phyloP scores from a whole-genome alignment of 2,329 filamentous ascomycete genomes.

The Rutstroemia sydowiana region DNA sequence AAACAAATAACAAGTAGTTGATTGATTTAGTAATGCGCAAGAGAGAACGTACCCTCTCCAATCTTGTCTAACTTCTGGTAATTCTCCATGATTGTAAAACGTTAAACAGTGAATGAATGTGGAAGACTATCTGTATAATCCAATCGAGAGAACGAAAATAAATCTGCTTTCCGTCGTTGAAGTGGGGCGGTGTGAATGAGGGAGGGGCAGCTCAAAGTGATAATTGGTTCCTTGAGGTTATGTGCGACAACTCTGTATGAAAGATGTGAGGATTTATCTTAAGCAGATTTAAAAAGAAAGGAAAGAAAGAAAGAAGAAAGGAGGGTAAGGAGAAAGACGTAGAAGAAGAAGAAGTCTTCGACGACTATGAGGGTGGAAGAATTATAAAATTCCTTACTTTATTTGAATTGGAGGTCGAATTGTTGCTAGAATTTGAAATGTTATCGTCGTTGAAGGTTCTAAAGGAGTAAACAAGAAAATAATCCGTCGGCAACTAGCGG shows the following conservation, averaged over 20 bases:
- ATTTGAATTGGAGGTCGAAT: background rate
- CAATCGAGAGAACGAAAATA: constrained; percentile 14
- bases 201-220: constrained; percentile 18
- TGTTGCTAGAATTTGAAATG: background rate
- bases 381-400: background rate
- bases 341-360: background rate
- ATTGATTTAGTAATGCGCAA: background rate
- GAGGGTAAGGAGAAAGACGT: background rate
- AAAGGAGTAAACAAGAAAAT: background rate
- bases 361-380: background rate
- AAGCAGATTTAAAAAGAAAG: background rate
- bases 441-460: background rate
- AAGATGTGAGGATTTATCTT: background rate
- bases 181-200: constrained; percentile 12
- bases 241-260: constrained; percentile 17
- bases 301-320: background rate
- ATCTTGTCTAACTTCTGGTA: constrained; percentile 97
- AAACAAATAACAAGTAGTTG: background rate
- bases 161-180: constrained; percentile 20
- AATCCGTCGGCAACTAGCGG: background rate
- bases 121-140: constrained; percentile 10
- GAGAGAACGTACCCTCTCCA: constrained; percentile 67
- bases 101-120: constrained; percentile 23
- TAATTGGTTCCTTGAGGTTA: constrained; percentile 3
- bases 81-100: constrained; percentile 65